phyloP scores from a whole-genome alignment of 2,329 filamentous ascomycete genomes.

The Trichoderma sp. region DNA sequence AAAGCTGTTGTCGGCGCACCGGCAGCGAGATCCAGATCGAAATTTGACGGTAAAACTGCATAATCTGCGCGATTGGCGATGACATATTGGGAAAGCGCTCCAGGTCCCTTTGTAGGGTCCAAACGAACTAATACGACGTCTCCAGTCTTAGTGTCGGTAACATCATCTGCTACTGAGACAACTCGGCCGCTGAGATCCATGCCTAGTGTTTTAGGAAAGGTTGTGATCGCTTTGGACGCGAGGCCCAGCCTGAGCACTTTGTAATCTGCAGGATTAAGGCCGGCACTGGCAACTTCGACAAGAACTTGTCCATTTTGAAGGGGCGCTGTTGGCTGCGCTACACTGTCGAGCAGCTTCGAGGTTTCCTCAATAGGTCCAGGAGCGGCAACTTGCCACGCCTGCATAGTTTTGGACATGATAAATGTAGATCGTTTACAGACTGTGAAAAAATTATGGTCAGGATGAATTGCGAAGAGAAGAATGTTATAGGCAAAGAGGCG shows the following conservation, averaged over 20 bases:
- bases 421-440: not conserved
- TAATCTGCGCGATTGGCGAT: slow-evolving; percentile 35
- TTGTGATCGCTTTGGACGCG: slow-evolving; percentile 32
- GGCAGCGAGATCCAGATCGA: slow-evolving; percentile 43
- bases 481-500: not conserved
- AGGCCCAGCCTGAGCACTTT: slow-evolving; percentile 45
- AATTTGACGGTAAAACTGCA: slow-evolving; percentile 39
- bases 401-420: slow-evolving; percentile 28
- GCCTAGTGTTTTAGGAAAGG: slow-evolving; percentile 44
- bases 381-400: slow-evolving; percentile 30
- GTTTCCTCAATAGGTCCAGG: slow-evolving; percentile 29
- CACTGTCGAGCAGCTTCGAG: slow-evolving; percentile 26
- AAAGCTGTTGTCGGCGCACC: slow-evolving; percentile 44
- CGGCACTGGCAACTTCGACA: slow-evolving; percentile 43
- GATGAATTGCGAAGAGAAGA: not conserved
- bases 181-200: slow-evolving; percentile 54
- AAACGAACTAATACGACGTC: slow-evolving; percentile 45
- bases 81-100: slow-evolving; percentile 45
- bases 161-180: slow-evolving; percentile 32
- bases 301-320: slow-evolving; percentile 38
- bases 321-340: slow-evolving; percentile 1
- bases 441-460: not conserved
- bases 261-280: slow-evolving; percentile 51
- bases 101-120: slow-evolving; percentile 32
- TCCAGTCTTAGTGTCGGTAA: slow-evolving; percentile 36